Percentiles rank a stretch among this genome's conserved stretches.
Conservation (phyloP, 2,329 filamentous ascomycete species). For the Bimuria novae-zelandiae region DNA sequence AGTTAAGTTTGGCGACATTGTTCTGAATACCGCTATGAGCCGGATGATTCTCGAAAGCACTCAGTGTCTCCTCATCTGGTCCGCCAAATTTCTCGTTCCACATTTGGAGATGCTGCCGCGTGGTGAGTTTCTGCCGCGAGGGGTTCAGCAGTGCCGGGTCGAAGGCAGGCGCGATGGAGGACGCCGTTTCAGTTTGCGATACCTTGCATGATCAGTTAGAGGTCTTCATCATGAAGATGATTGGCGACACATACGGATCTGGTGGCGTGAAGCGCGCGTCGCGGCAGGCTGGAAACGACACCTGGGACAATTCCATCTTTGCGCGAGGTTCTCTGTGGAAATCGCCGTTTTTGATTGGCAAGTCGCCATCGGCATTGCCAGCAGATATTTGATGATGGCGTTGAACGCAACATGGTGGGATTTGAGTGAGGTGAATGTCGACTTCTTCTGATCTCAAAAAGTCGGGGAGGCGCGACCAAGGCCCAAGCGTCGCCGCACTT, state of each 20-base stretch:
- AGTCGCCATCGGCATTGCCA: slow-evolving; percentile 34
- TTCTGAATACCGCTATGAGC: slow-evolving; percentile 30
- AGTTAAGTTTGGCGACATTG: slow-evolving; percentile 26
- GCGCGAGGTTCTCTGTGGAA: slow-evolving; percentile 5
- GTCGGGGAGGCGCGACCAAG: slow-evolving; percentile 6
- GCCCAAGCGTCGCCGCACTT: slow-evolving; percentile 25
- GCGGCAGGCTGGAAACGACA: slow-evolving; percentile 15
- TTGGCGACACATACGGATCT: slow-evolving; percentile 18
- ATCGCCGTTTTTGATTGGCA: slow-evolving; percentile 5
- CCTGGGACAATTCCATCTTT: slow-evolving; percentile 11
- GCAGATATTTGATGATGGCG: slow-evolving; percentile 22
- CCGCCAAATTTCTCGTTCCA: slow-evolving; percentile 52
- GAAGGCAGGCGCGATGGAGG: slow-evolving; percentile 9
- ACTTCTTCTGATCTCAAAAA: background rate
- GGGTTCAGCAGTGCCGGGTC: slow-evolving; percentile 19
- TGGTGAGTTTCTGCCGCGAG: slow-evolving; percentile 19
- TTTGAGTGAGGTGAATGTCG: background rate
- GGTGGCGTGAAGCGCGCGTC: slow-evolving; percentile 30
- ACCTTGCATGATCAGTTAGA: slow-evolving; percentile 23
- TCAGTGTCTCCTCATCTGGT: slow-evolving; percentile 34
- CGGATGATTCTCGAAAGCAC: slow-evolving; percentile 38
- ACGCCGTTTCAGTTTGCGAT: slow-evolving; percentile 13
- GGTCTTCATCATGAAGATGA: background rate
- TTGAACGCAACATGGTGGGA: background rate
- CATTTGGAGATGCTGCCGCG: slow-evolving; percentile 37